These are phyloP conservation scores for Cymbopogon flexuosus DNA, from an alignment of 202 grass and related monocot genomes.

Conservation along the genomic window DNA sequence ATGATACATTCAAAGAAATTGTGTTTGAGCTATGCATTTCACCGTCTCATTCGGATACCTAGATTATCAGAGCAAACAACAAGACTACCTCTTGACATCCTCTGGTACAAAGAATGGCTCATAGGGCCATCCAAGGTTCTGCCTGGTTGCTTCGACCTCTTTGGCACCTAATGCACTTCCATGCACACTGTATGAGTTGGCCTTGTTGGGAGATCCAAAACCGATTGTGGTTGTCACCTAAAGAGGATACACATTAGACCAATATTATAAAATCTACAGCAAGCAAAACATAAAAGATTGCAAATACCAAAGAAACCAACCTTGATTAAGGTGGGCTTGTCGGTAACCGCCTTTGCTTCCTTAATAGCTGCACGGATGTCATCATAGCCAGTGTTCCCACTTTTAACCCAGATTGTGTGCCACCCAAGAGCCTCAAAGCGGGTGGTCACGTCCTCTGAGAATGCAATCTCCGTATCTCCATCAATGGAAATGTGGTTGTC, in stretches of 20 bases:
- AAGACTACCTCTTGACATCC: conserved; percentile 75
- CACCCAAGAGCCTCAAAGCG: conserved; percentile 80
- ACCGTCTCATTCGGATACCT: conserved; percentile 4
- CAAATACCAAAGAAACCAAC: conserved; percentile 33
- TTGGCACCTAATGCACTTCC: conserved; percentile 70
- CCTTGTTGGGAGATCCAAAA: conserved; percentile 87
- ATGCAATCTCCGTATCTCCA: conserved; percentile 79
- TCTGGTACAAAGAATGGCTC: conserved; percentile 90
- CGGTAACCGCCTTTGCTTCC: conserved; percentile 67
- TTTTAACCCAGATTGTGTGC: conserved; percentile 92
- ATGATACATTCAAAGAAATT: conserved; percentile 1
- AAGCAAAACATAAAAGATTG: neutral
- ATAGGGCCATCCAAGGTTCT: conserved; percentile 75
- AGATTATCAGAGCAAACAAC: neutral
- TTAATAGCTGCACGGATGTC: conserved; percentile 79
- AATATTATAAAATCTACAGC: neutral
- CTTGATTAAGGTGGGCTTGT: conserved; percentile 86
- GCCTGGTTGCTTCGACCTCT: conserved; percentile 70
- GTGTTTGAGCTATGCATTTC: conserved; percentile 10
- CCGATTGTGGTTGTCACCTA: conserved; percentile 89
- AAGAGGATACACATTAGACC: neutral
- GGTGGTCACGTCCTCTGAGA: conserved; percentile 67
- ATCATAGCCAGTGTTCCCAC: conserved; percentile 67
- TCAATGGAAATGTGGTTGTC: conserved; percentile 96
- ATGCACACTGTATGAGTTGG: conserved; percentile 81